phyloP scores from a whole-genome alignment of 163 green algal species.

The Chlorella variabilis region DNA sequence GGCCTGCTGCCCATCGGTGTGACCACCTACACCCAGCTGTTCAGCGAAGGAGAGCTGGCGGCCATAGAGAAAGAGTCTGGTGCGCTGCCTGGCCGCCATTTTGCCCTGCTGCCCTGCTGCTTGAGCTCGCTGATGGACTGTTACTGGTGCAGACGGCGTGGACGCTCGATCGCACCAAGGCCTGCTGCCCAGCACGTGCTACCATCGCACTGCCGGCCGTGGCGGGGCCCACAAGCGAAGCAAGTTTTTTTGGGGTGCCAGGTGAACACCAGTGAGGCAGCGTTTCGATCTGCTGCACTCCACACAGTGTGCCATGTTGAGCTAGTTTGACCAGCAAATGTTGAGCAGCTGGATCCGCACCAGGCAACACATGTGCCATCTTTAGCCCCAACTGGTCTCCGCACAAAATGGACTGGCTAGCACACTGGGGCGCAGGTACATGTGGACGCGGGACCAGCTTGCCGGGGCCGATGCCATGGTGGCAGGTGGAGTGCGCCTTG shows the following conservation, averaged over 20 bases:
- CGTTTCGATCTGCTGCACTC: too few species aligned
- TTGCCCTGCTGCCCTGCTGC: background rate
- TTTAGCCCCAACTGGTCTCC: too few species aligned
- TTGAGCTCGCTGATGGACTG: background rate
- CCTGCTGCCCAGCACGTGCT: conserved; percentile 59
- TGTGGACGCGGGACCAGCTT: conserved; percentile 78
- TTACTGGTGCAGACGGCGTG: conserved; percentile 45
- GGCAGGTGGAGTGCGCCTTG: conserved; percentile 64
- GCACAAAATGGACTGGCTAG: too few species aligned
- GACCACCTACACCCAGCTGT: conserved; percentile 67
- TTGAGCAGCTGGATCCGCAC: too few species aligned
- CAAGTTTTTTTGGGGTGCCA: conserved; percentile 79
- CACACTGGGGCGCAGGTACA: conserved; percentile 52
- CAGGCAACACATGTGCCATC: too few species aligned
- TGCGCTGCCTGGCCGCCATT: background rate
- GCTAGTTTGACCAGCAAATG: too few species aligned
- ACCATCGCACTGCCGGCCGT: conserved; percentile 46
- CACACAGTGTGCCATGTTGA: background rate
- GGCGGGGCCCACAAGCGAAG: conserved; percentile 64
- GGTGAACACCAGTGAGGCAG: too few species aligned
- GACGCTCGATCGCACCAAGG: conserved; percentile 31
- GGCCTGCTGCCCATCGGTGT: conserved; percentile 65
- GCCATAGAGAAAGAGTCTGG: conserved; percentile 50
- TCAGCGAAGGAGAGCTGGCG: conserved; percentile 51
- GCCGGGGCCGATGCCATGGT: conserved; percentile 33